A percentile compares a stretch with the other conserved stretches of the same genome.
These are phyloP conservation scores for Cylindrodendrum hubeiense DNA, from an alignment of 2,329 filamentous ascomycete genomes.

Conservation along the genomic window DNA sequence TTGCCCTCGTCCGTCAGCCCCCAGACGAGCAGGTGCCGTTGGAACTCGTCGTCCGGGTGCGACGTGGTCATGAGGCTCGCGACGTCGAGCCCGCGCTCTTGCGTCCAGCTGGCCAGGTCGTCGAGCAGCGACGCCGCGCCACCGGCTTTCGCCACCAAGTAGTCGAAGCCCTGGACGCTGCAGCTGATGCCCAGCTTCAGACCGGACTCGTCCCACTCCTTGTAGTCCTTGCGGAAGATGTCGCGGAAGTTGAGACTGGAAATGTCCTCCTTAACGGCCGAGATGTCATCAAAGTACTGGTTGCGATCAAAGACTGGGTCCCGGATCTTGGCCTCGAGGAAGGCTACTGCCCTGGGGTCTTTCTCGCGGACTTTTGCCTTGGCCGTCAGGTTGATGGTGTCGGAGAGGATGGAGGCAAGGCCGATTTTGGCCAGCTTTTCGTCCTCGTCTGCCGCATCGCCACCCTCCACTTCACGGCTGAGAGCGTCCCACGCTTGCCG, in stretches of 20 bases:
- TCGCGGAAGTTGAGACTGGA: constrained; percentile 71
- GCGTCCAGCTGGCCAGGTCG: constrained; percentile 64
- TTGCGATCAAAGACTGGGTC: constrained; percentile 62
- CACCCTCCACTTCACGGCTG: constrained; percentile 33
- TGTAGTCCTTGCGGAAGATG: constrained; percentile 86
- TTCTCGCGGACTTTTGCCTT: constrained; percentile 73
- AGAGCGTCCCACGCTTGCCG: constrained; percentile 68
- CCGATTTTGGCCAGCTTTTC: constrained; percentile 75
- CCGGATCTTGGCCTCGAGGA: constrained; percentile 66
- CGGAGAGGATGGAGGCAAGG: constrained; percentile 78
- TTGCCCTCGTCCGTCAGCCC: constrained; percentile 64
- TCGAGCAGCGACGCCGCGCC: constrained; percentile 59
- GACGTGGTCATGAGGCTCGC: constrained; percentile 78
- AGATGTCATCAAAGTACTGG: constrained; percentile 70
- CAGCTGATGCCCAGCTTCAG: constrained; percentile 76
- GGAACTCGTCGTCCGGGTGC: constrained; percentile 66
- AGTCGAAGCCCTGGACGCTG: constrained; percentile 72
- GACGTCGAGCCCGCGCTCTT: constrained; percentile 71
- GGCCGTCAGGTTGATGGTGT: constrained; percentile 75
- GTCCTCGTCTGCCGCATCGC: constrained; percentile 54
- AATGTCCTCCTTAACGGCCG: constrained; percentile 76
- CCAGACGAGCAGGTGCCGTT: constrained; percentile 77
- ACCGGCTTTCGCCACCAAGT: constrained; percentile 67
- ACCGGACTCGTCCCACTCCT: constrained; percentile 75
- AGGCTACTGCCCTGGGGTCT: constrained; percentile 69